A percentile compares a stretch with the other conserved stretches of the same genome.
phyloP scores from a whole-genome alignment of 768 basidiomycete species.

The Hygrocybe coccinea region DNA sequence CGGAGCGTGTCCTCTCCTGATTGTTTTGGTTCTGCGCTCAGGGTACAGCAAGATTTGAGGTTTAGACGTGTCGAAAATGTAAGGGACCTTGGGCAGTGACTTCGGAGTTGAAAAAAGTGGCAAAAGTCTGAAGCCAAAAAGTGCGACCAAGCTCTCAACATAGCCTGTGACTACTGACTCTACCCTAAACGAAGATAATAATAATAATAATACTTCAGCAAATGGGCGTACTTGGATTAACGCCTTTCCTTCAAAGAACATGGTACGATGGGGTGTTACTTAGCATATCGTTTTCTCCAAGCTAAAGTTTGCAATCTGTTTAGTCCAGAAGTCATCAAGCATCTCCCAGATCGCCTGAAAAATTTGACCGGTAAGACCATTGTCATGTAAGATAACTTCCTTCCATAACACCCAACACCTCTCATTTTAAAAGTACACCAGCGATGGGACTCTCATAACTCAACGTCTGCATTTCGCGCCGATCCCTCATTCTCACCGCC shows the following conservation, averaged over 20 bases:
- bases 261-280: conserved; percentile 45
- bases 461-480: conserved; percentile 75
- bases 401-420: not conserved
- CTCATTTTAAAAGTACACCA: conserved; percentile 25
- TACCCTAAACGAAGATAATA: too few relatives aligned
- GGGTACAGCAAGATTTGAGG: too few relatives aligned
- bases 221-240: conserved; percentile 72
- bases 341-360: conserved; percentile 58
- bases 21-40: too few relatives aligned
- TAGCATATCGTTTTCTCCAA: not conserved
- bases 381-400: conserved; percentile 53
- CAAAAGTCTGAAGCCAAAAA: not conserved
- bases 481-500: conserved; percentile 57
- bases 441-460: conserved; percentile 83
- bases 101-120: conserved; percentile 2
- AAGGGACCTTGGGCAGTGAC: too few relatives aligned
- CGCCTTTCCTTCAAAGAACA: conserved; percentile 63
- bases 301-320: not conserved
- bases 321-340: conserved; percentile 63
- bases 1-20: too few relatives aligned
- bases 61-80: too few relatives aligned
- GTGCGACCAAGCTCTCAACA: not conserved
- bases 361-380: conserved; percentile 62
- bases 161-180: too few relatives aligned
- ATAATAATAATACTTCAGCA: too few relatives aligned